A percentile compares a stretch with the other conserved stretches of the same genome.
phyloP scores from a whole-genome alignment of 2,329 filamentous ascomycete species.

The Nemania diffusa region DNA sequence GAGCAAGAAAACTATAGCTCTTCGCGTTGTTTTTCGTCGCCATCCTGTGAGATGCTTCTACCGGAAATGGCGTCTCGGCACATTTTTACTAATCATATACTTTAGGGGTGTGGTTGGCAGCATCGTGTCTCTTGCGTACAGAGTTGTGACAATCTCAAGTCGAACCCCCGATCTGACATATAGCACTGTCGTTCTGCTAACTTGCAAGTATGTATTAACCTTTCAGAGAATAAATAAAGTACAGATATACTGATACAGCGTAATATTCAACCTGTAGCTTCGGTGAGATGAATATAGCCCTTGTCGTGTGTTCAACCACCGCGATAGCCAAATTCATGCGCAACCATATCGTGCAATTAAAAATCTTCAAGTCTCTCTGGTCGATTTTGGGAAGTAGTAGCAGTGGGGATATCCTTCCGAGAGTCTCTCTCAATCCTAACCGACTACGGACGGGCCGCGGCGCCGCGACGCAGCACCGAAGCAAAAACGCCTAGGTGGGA shows the following conservation, averaged over 20 bases:
- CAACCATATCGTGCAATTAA: conserved; percentile 5
- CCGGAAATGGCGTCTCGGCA: neutral
- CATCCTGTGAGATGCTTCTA: neutral
- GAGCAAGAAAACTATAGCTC: neutral
- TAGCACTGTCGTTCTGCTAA: neutral
- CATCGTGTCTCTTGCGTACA: conserved; percentile 1
- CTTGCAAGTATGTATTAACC: conserved; percentile 4
- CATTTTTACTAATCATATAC: neutral
- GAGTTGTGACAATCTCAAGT: neutral
- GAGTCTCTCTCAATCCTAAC: neutral
- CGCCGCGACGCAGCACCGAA: neutral
- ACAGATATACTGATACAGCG: neutral
- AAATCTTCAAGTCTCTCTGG: conserved; percentile 3
- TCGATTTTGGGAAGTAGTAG: neutral
- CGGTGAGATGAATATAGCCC: conserved; percentile 1
- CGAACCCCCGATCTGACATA: neutral
- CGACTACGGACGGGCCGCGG: neutral
- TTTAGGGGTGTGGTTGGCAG: conserved; percentile 6
- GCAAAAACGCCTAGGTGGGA: neutral
- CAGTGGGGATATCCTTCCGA: neutral
- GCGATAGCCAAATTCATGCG: conserved; percentile 4
- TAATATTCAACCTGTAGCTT: neutral
- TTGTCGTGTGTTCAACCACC: neutral
- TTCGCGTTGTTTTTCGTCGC: neutral
- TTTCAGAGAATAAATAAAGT: neutral